Base-by-base conservation (phyloP, 2,329 filamentous ascomycete genomes). In the Penicillium sp. region DNA sequence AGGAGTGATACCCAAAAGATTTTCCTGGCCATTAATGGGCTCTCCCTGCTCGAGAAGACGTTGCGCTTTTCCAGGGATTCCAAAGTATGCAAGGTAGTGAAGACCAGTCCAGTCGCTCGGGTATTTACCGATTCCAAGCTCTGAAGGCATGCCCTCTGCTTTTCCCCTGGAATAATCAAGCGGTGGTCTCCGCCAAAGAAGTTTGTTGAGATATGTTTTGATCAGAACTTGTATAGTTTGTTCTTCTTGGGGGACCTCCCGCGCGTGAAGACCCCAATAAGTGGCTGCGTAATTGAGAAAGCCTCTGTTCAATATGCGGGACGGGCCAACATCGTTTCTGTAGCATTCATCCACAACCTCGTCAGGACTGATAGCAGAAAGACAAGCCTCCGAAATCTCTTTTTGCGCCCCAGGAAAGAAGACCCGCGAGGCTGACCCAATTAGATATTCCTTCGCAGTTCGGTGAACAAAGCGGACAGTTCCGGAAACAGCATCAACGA, bases 311-410 rank as follows among this genome's bases (percentile, higher is more conserved):
- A 42, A 35, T 1, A 25, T 56, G 2, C 60, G 58, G n/a, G 61
- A 45, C 0, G 54, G 25, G 1, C 30, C 50, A 3, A 36, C 49
- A 13, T 50, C 33, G 4, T 53, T 65, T 3, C 47, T 40, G n/a
- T 69, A 70, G 27, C 65, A 70, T 5, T 68, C 64, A 39, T 69
- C 67, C 1, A 69, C 56, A 9, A 68, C 62, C 13, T 70, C 67
- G 43, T 70, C 67, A 0, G 60, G 30, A 2, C 55, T 61, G 14
- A 70, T 68, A 5, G 53, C 46, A 0, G 60, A 57, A 2, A 70
- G 52, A 30, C 67, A 70, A 16, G 50, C 46, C 3, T 70, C 66
- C 0, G 67, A 62, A 9, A 70, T 69, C 1, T 67, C 46, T 14
- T 62, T 64, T 9, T 62, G 52, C 0, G 67, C 66, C 0, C 48